Conservation (phyloP, 78 protist genomes). For the Protostelium mycophagum region DNA sequence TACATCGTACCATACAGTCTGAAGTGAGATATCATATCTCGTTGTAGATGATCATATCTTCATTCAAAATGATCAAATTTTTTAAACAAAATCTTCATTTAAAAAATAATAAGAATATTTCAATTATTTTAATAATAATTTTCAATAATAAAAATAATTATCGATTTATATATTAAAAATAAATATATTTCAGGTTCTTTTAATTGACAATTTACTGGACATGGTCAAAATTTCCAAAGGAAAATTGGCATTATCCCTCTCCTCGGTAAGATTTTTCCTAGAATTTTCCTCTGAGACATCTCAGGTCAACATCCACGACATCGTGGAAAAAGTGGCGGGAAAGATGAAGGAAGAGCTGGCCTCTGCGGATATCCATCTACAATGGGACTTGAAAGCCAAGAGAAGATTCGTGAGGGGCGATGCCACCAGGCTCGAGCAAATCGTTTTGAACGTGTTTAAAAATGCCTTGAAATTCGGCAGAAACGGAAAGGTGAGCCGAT, state of each 20-base stretch:
- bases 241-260: not conserved
- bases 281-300: not conserved
- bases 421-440: not conserved
- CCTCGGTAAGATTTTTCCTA: not conserved
- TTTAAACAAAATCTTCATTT: too few relatives aligned
- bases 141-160: too few relatives aligned
- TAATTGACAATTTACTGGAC: not conserved
- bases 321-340: not conserved
- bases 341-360: not conserved
- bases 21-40: too few relatives aligned
- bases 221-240: not conserved
- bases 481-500: not conserved
- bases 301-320: not conserved
- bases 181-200: not conserved
- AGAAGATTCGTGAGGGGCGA: not conserved
- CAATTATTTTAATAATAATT: too few relatives aligned
- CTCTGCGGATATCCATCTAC: not conserved
- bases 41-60: too few relatives aligned
- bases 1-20: not conserved
- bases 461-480: not conserved
- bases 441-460: not conserved
- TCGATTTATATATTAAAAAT: not conserved
- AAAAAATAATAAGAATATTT: too few relatives aligned
- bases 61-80: too few relatives aligned
- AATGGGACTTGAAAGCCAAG: not conserved